Evolutionary conservation across 2,329 filamentous ascomycete species (phyloP).

Genomic region (Leptographium flavum): DNA sequence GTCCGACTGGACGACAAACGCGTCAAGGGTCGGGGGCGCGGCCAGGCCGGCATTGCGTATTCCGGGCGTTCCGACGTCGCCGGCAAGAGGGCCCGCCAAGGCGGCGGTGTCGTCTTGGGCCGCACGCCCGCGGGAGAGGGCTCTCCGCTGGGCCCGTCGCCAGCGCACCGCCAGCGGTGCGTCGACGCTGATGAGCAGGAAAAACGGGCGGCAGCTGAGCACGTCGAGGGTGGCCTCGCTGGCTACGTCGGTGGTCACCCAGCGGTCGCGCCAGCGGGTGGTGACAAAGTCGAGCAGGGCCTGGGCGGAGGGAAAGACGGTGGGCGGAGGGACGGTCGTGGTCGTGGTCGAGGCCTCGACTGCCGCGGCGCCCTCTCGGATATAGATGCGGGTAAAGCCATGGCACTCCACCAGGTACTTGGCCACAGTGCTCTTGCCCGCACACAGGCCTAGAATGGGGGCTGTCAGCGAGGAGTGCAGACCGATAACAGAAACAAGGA

Average conservation of each 20-base stretch:
- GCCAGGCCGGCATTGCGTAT: background rate
- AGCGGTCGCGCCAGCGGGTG: conserved; percentile 65
- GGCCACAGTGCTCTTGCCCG: conserved; percentile 82
- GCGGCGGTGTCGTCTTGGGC: too few relatives aligned
- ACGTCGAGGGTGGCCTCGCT: conserved; percentile 59
- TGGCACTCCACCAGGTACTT: conserved; percentile 76
- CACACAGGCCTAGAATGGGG: conserved; percentile 60
- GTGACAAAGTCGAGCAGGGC: conserved; percentile 70
- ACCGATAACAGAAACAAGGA: background rate
- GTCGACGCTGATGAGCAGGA: conserved; percentile 83
- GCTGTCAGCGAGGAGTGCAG: background rate
- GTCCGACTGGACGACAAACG: conserved; percentile 49
- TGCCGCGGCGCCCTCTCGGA: conserved; percentile 20
- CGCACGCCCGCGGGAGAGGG: too few relatives aligned
- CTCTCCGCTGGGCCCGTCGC: conserved; percentile 63
- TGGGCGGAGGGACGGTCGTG: background rate
- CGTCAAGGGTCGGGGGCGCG: conserved; percentile 25
- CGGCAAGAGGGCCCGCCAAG: too few relatives aligned
- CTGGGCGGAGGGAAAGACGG: conserved; percentile 44
- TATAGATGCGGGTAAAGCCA: conserved; percentile 60
- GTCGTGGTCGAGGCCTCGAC: background rate
- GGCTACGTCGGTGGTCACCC: conserved; percentile 75
- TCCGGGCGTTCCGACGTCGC: background rate
- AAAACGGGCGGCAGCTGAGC: conserved; percentile 72
- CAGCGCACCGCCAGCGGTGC: conserved; percentile 76